These are phyloP conservation scores for Rubia balearica DNA, from an alignment of 305 asterid genomes.

Conservation along the genomic window DNA sequence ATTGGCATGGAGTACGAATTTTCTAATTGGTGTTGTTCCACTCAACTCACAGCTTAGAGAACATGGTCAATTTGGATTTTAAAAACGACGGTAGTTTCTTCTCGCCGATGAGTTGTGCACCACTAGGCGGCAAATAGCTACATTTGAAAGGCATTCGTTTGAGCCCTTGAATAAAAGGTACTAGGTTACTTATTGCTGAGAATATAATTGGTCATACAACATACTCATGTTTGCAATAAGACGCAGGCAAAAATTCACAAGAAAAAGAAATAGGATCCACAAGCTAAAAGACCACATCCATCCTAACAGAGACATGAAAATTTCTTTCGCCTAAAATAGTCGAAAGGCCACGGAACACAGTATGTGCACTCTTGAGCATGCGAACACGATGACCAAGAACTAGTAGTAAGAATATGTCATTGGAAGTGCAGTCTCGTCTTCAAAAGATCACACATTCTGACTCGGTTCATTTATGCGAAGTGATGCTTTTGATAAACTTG, in stretches of 20 bases:
- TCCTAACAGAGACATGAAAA: background rate
- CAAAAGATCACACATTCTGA: background rate
- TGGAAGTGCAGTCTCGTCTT: background rate
- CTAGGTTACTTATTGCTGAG: background rate
- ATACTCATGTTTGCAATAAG: background rate
- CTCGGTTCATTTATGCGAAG: constrained; percentile 39
- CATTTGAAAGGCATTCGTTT: too few relatives aligned
- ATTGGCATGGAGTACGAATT: too few relatives aligned
- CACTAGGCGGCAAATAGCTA: too few relatives aligned
- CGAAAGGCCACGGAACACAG: background rate
- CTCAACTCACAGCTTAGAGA: too few relatives aligned
- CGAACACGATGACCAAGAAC: background rate
- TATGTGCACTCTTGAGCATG: background rate
- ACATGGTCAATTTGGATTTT: too few relatives aligned
- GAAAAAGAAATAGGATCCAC: constrained; percentile 3
- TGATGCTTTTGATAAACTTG: constrained; percentile 67
- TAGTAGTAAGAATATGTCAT: background rate
- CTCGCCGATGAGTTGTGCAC: too few relatives aligned
- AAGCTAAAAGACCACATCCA: background rate
- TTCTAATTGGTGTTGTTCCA: too few relatives aligned
- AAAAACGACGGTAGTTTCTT: too few relatives aligned
- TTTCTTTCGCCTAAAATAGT: background rate
- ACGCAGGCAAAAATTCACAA: background rate
- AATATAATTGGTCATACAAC: constrained; percentile 1
- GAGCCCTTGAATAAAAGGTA: background rate